A percentile compares a stretch with the other conserved stretches of the same genome.
Evolutionary conservation across 2,329 filamentous ascomycete species (phyloP).

Genomic region (Penicillium sp.): DNA sequence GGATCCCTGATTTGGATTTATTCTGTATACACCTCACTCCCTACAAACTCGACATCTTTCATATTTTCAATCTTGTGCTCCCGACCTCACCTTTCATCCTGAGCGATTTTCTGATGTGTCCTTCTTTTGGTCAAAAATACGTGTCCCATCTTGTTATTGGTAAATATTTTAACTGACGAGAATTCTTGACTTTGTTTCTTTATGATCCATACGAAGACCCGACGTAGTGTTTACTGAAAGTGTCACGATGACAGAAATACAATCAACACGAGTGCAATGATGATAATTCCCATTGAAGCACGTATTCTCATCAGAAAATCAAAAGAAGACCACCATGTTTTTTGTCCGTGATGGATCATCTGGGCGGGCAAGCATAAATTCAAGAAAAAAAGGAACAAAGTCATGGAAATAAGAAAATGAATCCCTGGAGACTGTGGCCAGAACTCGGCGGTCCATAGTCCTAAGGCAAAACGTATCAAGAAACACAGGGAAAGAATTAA

Average conservation of each 20-base stretch:
- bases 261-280: no score
- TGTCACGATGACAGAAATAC: no score
- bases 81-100: conserved; percentile 1
- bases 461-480: neutral
- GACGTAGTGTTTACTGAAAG: no score
- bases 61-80: conserved; percentile 4
- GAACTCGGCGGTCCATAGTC: neutral
- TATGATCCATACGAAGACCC: no score
- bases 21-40: conserved; percentile 4
- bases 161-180: conserved; percentile 6
- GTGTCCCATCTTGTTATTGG: conserved; percentile 5
- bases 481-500: neutral
- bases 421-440: no score
- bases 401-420: neutral
- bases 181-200: conserved; percentile 1
- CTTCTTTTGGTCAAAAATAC: conserved; percentile 7
- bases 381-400: conserved; percentile 3
- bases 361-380: neutral
- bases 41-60: conserved; percentile 8
- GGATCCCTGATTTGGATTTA: conserved; percentile 5
- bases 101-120: conserved; percentile 6
- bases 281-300: no score
- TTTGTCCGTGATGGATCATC: conserved; percentile 4
- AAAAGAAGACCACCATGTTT: neutral
- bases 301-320: no score